Base-by-base conservation (phyloP, 2,329 filamentous ascomycete species). In the Aspergillus costaricaensis region DNA sequence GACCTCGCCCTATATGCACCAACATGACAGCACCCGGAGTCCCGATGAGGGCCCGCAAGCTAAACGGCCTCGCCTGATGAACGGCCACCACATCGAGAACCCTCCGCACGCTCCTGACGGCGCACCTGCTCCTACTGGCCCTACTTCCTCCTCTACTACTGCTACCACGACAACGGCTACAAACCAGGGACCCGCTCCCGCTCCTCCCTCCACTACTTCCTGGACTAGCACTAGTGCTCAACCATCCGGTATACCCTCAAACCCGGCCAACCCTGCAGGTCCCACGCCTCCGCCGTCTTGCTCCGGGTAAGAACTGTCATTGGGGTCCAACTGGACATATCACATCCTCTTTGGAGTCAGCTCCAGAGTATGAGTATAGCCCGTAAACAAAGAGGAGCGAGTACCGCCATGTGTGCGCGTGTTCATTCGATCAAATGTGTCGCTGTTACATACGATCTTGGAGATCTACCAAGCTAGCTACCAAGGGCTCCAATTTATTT, bases 61-160 rank as follows among this genome's bases (percentile, higher is more conserved):
- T 12, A 77, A 77, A 59, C 72, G 75, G 15, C 73, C 70, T 15
- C 73, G 75, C 5, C 64, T 77, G 27, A 77, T 76, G 71, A 77
- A 77, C 44, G 66, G 66, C 1, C 61, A 67, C n/a, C 62, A 64
- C 6, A 47, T 27, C 41, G 44, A 38, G 15, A 36, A 59, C 3
- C 47, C 61, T 2, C 25, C 59, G n/a, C 60, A 57, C 17, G 36
- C 38, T 27, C 19, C 53, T n/a, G 58, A 62, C 38, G 55, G 38
- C 4, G 51, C 43, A 14, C 32, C 32, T 36, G 32, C 32, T 14
- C 32, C 8, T 8, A 61, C 9, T 49, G 32, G 32, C 10, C 32
- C 58, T 30, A 17, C 43, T 14, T 14, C 47, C 15, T 23, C 58
- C 15, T 25, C 58, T 17, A 23, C 48, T 12, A 5, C 44, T 14